Conservation (phyloP, 108 stramenopile species). For the Phaeodactylum tricornutum region DNA sequence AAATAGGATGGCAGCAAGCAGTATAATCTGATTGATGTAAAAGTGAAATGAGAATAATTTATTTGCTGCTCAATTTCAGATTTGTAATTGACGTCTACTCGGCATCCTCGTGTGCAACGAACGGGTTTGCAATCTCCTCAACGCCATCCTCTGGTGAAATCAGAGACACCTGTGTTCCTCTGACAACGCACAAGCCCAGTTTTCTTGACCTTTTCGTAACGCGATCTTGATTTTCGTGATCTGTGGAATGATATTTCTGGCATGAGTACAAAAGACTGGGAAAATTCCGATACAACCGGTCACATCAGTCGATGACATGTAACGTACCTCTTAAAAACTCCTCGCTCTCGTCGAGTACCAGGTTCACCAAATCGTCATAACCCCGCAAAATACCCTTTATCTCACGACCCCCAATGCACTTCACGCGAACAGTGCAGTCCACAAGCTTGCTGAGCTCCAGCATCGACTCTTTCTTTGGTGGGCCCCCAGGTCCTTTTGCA, state of each 20-base stretch:
- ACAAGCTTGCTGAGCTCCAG: slow-evolving; percentile 74
- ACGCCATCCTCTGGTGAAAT: slow-evolving; percentile 78
- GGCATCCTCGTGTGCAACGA: slow-evolving; percentile 54
- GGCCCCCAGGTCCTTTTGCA: slow-evolving; percentile 19
- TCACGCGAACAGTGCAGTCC: slow-evolving; percentile 69
- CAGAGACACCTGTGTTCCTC: slow-evolving; percentile 80
- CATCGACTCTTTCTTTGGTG: slow-evolving; percentile 70
- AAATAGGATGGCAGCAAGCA: too few relatives aligned
- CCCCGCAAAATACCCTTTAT: slow-evolving; percentile 59
- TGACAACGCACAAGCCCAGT: slow-evolving; percentile 69
- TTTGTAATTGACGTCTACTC: too few relatives aligned
- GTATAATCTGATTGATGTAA: too few relatives aligned
- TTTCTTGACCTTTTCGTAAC: slow-evolving; percentile 58
- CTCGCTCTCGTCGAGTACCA: slow-evolving; percentile 78
- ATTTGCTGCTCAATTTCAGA: too few relatives aligned
- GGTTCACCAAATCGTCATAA: slow-evolving; percentile 83
- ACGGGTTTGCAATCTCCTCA: slow-evolving; percentile 87
- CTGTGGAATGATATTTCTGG: slow-evolving; percentile 10
- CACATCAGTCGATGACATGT: too few relatives aligned
- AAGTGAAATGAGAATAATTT: too few relatives aligned
- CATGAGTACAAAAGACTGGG: not conserved
- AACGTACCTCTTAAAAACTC: slow-evolving; percentile 70
- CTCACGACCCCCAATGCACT: slow-evolving; percentile 77
- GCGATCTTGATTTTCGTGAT: slow-evolving; percentile 50
- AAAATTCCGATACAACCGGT: too few relatives aligned